Percentiles rank a stretch among this genome's conserved stretches.
These are phyloP conservation scores for Candida broadrunensis DNA, from an alignment of 805 yeast genomes.

Conservation along the genomic window DNA sequence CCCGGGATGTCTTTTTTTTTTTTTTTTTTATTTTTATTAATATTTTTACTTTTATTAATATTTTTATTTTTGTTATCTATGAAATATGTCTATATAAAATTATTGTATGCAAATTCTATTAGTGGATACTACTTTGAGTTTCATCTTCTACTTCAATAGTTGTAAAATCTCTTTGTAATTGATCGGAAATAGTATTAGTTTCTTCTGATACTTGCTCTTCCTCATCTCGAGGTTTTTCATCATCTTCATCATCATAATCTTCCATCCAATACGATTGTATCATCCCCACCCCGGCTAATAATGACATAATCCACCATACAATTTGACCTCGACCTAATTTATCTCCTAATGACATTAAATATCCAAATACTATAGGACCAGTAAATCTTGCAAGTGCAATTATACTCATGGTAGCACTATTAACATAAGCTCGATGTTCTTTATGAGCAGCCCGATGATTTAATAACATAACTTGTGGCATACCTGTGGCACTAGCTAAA, in stretches of 20 bases:
- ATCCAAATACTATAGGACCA: constrained; percentile 34
- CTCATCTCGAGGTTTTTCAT: not conserved
- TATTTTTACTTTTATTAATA: too few species aligned
- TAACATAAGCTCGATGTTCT: constrained; percentile 33
- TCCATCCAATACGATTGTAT: constrained; percentile 24
- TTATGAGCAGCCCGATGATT: constrained; percentile 34
- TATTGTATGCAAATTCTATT: too few species aligned
- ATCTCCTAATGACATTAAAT: constrained; percentile 32
- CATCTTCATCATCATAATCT: constrained; percentile 23
- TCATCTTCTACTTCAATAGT: constrained; percentile 1
- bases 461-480: constrained; percentile 33
- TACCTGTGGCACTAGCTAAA: constrained; percentile 31
- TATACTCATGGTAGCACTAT: constrained; percentile 30
- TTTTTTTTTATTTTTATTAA: too few species aligned
- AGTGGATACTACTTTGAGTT: constrained; percentile 1
- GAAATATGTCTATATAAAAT: too few species aligned
- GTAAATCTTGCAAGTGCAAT: constrained; percentile 29
- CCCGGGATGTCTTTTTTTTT: too few species aligned
- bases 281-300: constrained; percentile 24
- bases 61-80: too few species aligned
- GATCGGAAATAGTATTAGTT: not conserved
- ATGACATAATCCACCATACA: constrained; percentile 33
- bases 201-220: not conserved
- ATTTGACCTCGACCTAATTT: constrained; percentile 21
- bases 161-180: not conserved